A percentile compares a stretch with the other conserved stretches of the same genome.
Evolutionary conservation across 179 eudicot genomes (phyloP).

Genomic region (Silene coronaria): DNA sequence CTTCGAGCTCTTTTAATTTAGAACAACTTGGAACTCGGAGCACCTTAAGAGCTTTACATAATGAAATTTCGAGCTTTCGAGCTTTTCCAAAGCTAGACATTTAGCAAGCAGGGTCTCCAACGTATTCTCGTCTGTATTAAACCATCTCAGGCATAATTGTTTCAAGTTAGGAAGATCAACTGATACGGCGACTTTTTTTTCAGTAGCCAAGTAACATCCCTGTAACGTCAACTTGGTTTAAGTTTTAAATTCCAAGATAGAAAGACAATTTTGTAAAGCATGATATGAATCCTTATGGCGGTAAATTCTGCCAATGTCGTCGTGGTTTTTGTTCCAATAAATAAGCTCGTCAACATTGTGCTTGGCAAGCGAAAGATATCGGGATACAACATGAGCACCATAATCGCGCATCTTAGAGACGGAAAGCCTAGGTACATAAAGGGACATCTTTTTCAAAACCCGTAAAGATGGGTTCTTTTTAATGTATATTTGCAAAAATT

Average conservation of each 20-base stretch:
- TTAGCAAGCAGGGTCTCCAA: constrained; percentile 1
- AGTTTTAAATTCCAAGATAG: background rate
- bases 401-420: background rate
- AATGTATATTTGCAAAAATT: background rate
- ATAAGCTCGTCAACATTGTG: background rate
- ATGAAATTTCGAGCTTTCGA: background rate
- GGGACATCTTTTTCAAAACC: background rate
- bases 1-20: background rate
- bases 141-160: background rate
- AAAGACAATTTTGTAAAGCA: background rate
- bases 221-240: background rate
- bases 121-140: background rate
- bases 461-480: background rate
- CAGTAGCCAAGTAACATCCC: background rate
- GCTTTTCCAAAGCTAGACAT: background rate
- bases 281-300: too few species aligned
- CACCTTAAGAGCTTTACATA: background rate
- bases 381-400: background rate
- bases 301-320: accelerated
- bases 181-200: background rate
- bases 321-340: background rate
- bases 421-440: background rate
- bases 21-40: constrained; percentile 6
- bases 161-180: background rate
- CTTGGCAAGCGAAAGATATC: background rate